These are phyloP conservation scores for Phytophthora syringae DNA, from an alignment of 352 stramenopile species.

Conservation along the genomic window DNA sequence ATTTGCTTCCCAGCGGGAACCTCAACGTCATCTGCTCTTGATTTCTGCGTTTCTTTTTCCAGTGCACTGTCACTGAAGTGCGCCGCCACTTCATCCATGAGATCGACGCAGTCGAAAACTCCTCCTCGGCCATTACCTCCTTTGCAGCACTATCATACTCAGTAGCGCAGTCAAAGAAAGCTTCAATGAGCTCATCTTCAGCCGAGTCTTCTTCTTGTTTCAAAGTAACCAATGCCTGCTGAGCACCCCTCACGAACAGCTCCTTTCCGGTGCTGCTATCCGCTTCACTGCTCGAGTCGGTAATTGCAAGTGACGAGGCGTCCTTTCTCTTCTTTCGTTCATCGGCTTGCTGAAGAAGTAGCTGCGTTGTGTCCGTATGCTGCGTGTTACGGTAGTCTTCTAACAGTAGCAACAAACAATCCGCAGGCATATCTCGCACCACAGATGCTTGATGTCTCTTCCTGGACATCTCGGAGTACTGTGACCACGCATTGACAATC, in stretches of 20 bases:
- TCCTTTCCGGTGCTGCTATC: slow-evolving; percentile 18
- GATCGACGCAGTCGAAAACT: slow-evolving; percentile 88
- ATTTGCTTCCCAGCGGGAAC: slow-evolving; percentile 8
- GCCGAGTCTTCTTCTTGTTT: slow-evolving; percentile 37
- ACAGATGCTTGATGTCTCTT: slow-evolving; percentile 71
- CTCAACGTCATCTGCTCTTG: slow-evolving; percentile 7
- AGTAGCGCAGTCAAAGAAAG: slow-evolving; percentile 83
- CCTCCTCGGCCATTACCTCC: slow-evolving; percentile 79
- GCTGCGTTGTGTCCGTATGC: slow-evolving; percentile 35
- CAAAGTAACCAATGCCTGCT: slow-evolving; percentile 41
- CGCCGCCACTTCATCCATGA: slow-evolving; percentile 59
- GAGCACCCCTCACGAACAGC: slow-evolving; percentile 19
- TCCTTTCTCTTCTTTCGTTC: slow-evolving; percentile 38
- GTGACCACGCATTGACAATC: slow-evolving; percentile 81
- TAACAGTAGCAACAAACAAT: slow-evolving; percentile 75
- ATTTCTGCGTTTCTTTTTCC: slow-evolving; percentile 30
- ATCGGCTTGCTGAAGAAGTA: slow-evolving; percentile 38
- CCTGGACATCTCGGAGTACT: slow-evolving; percentile 76
- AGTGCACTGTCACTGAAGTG: slow-evolving; percentile 43
- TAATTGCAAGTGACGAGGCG: slow-evolving; percentile 17
- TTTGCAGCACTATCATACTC: slow-evolving; percentile 62
- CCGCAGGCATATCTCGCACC: slow-evolving; percentile 75
- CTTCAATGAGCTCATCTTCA: slow-evolving; percentile 74
- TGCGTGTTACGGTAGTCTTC: slow-evolving; percentile 60
- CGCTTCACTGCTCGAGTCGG: slow-evolving; percentile 5